Base-by-base conservation (phyloP, 2,329 filamentous ascomycete genomes). In the Neofusicoccum sp. region DNA sequence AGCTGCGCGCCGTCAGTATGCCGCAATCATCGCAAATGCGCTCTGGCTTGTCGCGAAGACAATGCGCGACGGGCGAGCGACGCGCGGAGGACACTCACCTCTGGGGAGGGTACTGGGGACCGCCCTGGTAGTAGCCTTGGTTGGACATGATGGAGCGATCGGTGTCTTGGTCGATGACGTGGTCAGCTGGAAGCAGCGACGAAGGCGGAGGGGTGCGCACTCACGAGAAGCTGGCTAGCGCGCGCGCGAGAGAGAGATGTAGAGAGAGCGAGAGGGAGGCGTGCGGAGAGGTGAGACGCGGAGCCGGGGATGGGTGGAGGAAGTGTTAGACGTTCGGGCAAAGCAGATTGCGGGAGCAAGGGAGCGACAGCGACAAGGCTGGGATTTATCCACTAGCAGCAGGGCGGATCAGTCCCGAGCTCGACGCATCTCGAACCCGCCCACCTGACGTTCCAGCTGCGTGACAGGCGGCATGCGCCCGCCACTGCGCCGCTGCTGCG, bases 101-200 rank as follows among this genome's bases (percentile, higher is more conserved):
- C 31, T 43, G 40, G 34, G 20, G 51, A 14, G 51, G 51, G n/a
- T 38, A 34, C 14, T 38, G 30, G 6, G 33, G 43, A 30, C 28
- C 9, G 41, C 41, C 61, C 34, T 49, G 61, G 58, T 73, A 67
- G 65, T 76, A 76, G 63, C 75, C 75, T 43, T 69, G 65, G 65
- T 75, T 68, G n/a, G 73, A 71, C 74, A 76, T 75, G 30, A 16
- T 38, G 54, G 20, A 5, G 16, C 6, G 51, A 30, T 43, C 11
- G 28, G 38, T 9, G 12, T 33, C 28, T 28, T 24, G 20, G 57
- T 34, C 36, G 24, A 51, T 60, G 58, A 49, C 47, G 48, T 28
- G 38, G 36, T 60, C 34, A 60, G 48, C 26, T 20, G 31, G 9
- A 6, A 8, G 9, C 3, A 20, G n/a, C 24, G 30, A n/a, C 11